phyloP scores from a whole-genome alignment of 768 basidiomycete species.

The Podaxis mareebaensis region DNA sequence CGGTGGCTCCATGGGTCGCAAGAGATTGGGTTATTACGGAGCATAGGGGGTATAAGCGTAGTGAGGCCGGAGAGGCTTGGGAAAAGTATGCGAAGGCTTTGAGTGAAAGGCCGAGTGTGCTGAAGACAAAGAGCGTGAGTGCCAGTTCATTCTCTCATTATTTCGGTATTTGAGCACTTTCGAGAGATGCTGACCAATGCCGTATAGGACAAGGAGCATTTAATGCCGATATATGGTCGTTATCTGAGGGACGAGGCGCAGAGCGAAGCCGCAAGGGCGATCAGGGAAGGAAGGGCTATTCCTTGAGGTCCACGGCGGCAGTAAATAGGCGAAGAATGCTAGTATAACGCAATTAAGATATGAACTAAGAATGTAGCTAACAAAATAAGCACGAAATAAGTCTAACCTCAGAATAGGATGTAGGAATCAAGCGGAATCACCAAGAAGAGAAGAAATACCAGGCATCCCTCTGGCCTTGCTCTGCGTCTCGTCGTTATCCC shows the following conservation, averaged over 20 bases:
- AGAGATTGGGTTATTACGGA: slow-evolving; percentile 49
- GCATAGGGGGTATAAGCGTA: slow-evolving; percentile 47
- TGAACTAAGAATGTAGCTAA: too few relatives aligned
- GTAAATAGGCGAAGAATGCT: too few relatives aligned
- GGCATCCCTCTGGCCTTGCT: background rate
- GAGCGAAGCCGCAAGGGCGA: slow-evolving; percentile 54
- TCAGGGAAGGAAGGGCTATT: slow-evolving; percentile 42
- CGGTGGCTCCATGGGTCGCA: slow-evolving; percentile 55
- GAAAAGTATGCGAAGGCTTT: slow-evolving; percentile 43
- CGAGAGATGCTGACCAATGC: background rate
- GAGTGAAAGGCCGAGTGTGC: slow-evolving; percentile 44
- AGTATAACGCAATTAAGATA: too few relatives aligned
- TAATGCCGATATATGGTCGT: slow-evolving; percentile 49
- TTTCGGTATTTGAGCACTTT: too few relatives aligned
- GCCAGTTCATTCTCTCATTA: background rate
- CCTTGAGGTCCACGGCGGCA: slow-evolving; percentile 26
- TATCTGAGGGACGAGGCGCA: slow-evolving; percentile 60
- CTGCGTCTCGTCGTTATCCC: background rate
- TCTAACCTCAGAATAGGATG: background rate
- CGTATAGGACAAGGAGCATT: slow-evolving; percentile 33
- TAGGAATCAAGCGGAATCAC: background rate
- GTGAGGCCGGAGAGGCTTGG: slow-evolving; percentile 45
- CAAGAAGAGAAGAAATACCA: background rate
- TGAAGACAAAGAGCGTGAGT: slow-evolving; percentile 44
- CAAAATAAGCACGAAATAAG: background rate